Evolutionary conservation across 1,284 basidiomycete species (phyloP), one percentile per base, ranked within the genome.

Genomic region (Ceratobasidium sp.): DNA sequence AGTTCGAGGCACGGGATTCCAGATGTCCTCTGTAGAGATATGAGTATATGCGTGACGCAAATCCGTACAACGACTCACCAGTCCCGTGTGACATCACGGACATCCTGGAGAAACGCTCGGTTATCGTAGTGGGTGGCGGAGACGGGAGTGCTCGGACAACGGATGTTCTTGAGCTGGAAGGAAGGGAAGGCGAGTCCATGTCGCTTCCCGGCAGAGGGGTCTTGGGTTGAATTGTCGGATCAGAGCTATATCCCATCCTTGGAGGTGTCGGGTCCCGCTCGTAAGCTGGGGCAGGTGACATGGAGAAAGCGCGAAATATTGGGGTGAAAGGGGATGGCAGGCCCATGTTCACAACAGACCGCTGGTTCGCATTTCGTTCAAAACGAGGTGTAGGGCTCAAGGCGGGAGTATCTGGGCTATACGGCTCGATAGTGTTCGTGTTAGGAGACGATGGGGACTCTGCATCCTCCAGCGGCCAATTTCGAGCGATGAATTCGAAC

Each of bases 401-500:
- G 30, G 48, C 33, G 33, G 48, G 7, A 41, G 30, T 10, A 7
- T 64, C 60, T 44, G 6, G 38, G 18, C 35, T 23, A 44, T 44
- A 20, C 23, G 46, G 44, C 20, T 62, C 50, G 27, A 7, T 30
- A 20, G 30, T 50, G 50, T 8, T 57, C 23, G 16, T 35, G 8
- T 27, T 30, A 46, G 57, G 30, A 33, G 46, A 50, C 38, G 35
- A 33, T 3, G 60, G 23, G 20, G 60, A 6, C 35, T 38, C 66
- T 23, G 12, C 14, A 38, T 66, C 71, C 6, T 64, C 41, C 20
- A 44, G 18, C 5, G 62, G 46, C 59, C 79, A 55, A 18, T 20
- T 44, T 7, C n/a, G 44, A 52, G 57, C 20, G 30, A 79, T 62
- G 44, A 78, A 38, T n/a, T 54, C 59, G 30, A 78, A 79, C 10